Conservation (phyloP, 495 filamentous ascomycete genomes). For the Terfezia claveryi region DNA sequence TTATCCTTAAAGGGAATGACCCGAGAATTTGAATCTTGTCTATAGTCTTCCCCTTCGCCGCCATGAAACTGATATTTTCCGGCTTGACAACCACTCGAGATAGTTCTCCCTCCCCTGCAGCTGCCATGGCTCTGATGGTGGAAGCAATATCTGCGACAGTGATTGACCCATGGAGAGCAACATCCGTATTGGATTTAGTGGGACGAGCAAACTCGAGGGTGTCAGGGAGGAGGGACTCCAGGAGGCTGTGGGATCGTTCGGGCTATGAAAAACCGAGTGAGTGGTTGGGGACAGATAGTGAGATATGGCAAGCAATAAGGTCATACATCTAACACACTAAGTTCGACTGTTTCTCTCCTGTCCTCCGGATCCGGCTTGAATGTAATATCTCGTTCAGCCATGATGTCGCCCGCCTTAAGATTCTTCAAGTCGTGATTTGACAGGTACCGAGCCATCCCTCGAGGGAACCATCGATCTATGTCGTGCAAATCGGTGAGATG, state of each 20-base stretch:
- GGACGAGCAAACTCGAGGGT: constrained; percentile 32
- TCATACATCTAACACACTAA: constrained; percentile 18
- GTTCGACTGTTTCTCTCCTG: constrained; percentile 9
- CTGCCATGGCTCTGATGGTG: constrained; percentile 27
- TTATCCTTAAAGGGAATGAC: constrained; percentile 31
- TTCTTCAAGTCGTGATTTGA: constrained; percentile 23
- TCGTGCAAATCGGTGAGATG: not conserved
- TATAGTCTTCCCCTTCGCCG: constrained; percentile 11
- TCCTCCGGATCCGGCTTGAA: constrained; percentile 16
- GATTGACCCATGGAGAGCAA: constrained; percentile 35
- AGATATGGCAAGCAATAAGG: not conserved
- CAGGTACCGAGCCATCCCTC: constrained; percentile 33
- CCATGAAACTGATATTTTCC: constrained; percentile 25
- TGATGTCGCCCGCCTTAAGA: constrained; percentile 20
- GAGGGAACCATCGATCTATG: constrained; percentile 28
- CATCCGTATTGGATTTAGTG: constrained; percentile 22
- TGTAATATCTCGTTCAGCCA: constrained; percentile 28
- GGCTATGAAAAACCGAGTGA: too few relatives aligned
- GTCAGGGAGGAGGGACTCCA: constrained; percentile 25
- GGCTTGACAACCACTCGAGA: constrained; percentile 27
- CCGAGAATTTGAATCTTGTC: constrained; percentile 34
- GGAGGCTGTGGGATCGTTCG: too few relatives aligned
- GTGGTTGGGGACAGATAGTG: too few relatives aligned
- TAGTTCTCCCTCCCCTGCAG: constrained; percentile 26
- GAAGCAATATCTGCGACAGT: constrained; percentile 30